Percentiles rank a stretch among this genome's conserved stretches.
phyloP scores from a whole-genome alignment of 176 grass and related monocot species.

The Poa pratensis region DNA sequence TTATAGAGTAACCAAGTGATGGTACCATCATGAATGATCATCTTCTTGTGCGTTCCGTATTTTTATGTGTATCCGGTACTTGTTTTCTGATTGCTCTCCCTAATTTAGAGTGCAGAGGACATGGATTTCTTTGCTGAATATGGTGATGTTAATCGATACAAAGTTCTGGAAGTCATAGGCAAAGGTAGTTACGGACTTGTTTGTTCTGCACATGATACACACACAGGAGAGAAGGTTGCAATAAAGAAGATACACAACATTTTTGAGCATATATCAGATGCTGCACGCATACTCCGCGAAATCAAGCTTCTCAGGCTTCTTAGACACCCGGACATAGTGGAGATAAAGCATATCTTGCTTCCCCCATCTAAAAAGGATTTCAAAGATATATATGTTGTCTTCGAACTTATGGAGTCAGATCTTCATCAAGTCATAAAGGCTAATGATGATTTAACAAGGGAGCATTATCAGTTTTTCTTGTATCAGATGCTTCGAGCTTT shows the following conservation, averaged over 20 bases:
- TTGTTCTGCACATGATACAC: conserved; percentile 51
- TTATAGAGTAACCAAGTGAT: conserved; percentile 18
- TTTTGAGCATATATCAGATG: conserved; percentile 54
- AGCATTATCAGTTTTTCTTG: conserved; percentile 55
- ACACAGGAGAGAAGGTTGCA: conserved; percentile 50
- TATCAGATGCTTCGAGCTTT: conserved; percentile 56
- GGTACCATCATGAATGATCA: not conserved
- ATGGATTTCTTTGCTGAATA: conserved; percentile 42
- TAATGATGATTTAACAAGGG: conserved; percentile 51
- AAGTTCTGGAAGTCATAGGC: conserved; percentile 53
- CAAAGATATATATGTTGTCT: conserved; percentile 58
- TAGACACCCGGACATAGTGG: conserved; percentile 50
- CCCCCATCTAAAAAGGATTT: conserved; percentile 53
- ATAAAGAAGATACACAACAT: conserved; percentile 58
- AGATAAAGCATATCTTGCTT: conserved; percentile 54
- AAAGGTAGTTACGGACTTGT: conserved; percentile 59
- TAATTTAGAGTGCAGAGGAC: conserved; percentile 38
- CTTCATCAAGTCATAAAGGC: conserved; percentile 61
- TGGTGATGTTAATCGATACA: conserved; percentile 50
- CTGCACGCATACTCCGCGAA: conserved; percentile 53
- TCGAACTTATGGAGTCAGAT: conserved; percentile 60
- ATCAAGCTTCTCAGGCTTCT: conserved; percentile 58
- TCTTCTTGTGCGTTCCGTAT: not conserved
- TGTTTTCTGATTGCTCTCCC: conserved; percentile 6
- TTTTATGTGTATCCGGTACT: conserved; percentile 7